phyloP scores from a whole-genome alignment of 768 basidiomycete species.

The Boletus tomentosulus region DNA sequence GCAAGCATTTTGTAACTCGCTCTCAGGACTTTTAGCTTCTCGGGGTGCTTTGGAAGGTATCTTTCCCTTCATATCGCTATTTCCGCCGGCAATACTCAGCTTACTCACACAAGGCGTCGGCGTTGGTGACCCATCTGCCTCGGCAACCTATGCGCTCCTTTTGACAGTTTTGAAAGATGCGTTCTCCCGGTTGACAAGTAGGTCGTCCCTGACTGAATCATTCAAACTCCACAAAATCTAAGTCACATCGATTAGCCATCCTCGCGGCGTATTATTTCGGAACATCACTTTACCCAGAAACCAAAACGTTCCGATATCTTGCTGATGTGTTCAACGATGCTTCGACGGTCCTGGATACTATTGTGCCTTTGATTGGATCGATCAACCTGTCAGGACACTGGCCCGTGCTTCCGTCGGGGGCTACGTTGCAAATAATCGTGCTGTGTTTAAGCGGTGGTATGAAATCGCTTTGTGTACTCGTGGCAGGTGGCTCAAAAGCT shows the following conservation, averaged over 20 bases:
- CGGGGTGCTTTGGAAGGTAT: conserved; percentile 65
- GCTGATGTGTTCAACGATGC: conserved; percentile 66
- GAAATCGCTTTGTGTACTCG: conserved; percentile 58
- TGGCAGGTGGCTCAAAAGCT: conserved; percentile 66
- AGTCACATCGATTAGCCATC: conserved; percentile 45
- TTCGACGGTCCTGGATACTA: conserved; percentile 53
- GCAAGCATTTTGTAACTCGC: conserved; percentile 67
- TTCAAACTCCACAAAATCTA: background rate
- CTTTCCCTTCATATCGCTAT: background rate
- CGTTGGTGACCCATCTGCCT: conserved; percentile 63
- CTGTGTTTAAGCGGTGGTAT: conserved; percentile 58
- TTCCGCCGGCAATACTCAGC: background rate
- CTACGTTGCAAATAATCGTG: conserved; percentile 40
- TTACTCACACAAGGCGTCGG: conserved; percentile 48
- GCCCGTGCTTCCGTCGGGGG: conserved; percentile 29
- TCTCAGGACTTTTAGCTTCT: conserved; percentile 60
- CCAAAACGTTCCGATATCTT: conserved; percentile 63
- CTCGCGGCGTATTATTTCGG: conserved; percentile 58
- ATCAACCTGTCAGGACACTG: conserved; percentile 28
- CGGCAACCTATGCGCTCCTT: conserved; percentile 61
- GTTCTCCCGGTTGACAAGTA: conserved; percentile 61
- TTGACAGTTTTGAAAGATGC: conserved; percentile 64
- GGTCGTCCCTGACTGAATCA: conserved; percentile 15
- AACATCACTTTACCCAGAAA: conserved; percentile 63
- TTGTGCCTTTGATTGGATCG: conserved; percentile 51